A percentile compares a stretch with the other conserved stretches of the same genome.
Conservation (phyloP, 1,284 basidiomycete species). For the Sparassis latifolia region DNA sequence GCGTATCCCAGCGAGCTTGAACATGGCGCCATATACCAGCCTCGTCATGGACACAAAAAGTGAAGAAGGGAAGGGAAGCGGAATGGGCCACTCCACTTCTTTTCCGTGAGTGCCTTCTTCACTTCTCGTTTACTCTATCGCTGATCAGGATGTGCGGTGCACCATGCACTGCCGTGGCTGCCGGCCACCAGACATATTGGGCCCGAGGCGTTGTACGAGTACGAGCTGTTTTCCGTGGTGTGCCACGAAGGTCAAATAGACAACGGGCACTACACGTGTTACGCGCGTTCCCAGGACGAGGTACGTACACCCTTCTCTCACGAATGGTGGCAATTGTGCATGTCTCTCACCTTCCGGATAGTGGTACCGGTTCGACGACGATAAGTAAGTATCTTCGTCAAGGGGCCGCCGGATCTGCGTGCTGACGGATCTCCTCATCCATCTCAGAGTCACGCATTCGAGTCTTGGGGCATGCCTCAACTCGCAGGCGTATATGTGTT, state of each 20-base stretch:
- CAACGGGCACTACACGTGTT: slow-evolving; percentile 92
- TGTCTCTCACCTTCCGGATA: slow-evolving; percentile 26
- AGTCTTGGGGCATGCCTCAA: slow-evolving; percentile 60
- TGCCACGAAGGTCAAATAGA: slow-evolving; percentile 94
- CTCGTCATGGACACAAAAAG: slow-evolving; percentile 41
- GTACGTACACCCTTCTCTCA: slow-evolving; percentile 33
- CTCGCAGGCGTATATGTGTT: slow-evolving; percentile 80
- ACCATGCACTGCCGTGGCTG: background rate
- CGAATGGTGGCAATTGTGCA: background rate
- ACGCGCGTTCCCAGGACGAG: slow-evolving; percentile 69
- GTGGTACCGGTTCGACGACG: slow-evolving; percentile 96
- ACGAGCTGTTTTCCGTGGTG: slow-evolving; percentile 90
- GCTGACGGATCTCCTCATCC: background rate
- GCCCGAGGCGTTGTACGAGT: slow-evolving; percentile 74
- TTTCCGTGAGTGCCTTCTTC: slow-evolving; percentile 27
- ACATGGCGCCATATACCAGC: slow-evolving; percentile 86
- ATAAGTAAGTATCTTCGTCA: slow-evolving; percentile 55
- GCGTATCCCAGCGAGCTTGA: slow-evolving; percentile 76
- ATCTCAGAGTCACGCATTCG: slow-evolving; percentile 60
- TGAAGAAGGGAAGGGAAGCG: slow-evolving; percentile 32
- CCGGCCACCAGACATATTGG: slow-evolving; percentile 34
- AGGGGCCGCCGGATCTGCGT: background rate
- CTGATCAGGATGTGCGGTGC: background rate
- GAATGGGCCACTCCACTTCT: slow-evolving; percentile 11
- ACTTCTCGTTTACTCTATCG: background rate